Evolutionary conservation across 192 early-diverging fungal genomes (phyloP), one percentile per base, ranked within the genome.

Genomic region (Coemansia sp.): DNA sequence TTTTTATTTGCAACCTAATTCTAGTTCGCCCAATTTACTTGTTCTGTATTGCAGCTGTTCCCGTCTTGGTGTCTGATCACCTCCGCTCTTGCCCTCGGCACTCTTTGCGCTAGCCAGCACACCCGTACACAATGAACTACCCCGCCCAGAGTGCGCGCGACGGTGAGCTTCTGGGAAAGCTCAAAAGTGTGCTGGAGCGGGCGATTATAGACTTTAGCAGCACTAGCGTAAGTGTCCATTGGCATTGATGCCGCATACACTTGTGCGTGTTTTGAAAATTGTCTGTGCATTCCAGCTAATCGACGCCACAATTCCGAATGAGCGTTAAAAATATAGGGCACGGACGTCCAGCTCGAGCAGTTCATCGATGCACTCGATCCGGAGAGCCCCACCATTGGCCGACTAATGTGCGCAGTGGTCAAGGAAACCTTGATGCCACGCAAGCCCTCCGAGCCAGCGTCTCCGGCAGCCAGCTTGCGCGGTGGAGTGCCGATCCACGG

Each of bases 361-460:
- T 71, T 71, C 56, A 56, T 44, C 38, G 57, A 63, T 9, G 62
- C 68, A 22, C 42, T 71, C 33, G 68, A 71, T 35, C 56, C 68
- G 1, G 61, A 62, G 25, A 64, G 43, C 61, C 68, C 56, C 52
- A 71, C 62, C 10, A 52, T 71, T 56, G 44, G 57, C 29, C 56
- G 68, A 27, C 68, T 71, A 11, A 43, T 71, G 62, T 45, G 61
- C 33, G 68, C 68, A 8, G 57, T 71, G 45, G 62, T 71, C 68
- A 71, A 71, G 53, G 68, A 71, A 53, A 64, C 68, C 33, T 27
- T 71, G 23, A 52, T 53, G 35, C 68, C 68, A 31, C 61, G 68
- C 24, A 51, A 62, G 16, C 68, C 2, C 31, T 32, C 31, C 10
- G 31, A 32, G 10, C 31, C 31, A 0, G 2, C 31, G 10, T 32